Evolutionary conservation across 1,139 yeast species (phyloP).

Genomic region (Diutina sp.): DNA sequence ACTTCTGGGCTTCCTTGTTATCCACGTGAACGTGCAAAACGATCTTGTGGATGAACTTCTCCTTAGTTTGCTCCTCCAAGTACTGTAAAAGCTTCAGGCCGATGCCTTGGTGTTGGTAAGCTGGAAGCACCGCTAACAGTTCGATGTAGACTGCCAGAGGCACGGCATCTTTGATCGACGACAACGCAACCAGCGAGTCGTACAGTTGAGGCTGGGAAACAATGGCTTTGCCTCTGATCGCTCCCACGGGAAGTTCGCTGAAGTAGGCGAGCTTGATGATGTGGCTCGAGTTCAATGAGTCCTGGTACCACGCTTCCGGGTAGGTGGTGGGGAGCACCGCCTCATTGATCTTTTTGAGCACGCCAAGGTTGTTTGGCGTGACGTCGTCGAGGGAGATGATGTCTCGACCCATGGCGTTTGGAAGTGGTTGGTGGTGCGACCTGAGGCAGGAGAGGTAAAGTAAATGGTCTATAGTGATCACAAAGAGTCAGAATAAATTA

Average conservation of each 20-base stretch:
- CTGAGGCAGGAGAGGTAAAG: background rate
- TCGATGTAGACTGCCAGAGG: slow-evolving; percentile 51
- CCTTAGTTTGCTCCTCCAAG: slow-evolving; percentile 40
- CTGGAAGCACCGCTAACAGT: slow-evolving; percentile 49
- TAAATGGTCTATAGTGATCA: background rate
- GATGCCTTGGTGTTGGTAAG: slow-evolving; percentile 47
- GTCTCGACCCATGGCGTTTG: slow-evolving; percentile 15
- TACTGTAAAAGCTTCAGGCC: slow-evolving; percentile 47
- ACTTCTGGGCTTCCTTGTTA: slow-evolving; percentile 31
- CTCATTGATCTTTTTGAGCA: slow-evolving; percentile 36
- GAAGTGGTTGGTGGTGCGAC: background rate
- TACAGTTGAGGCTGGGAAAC: slow-evolving; percentile 30
- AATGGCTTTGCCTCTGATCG: slow-evolving; percentile 16
- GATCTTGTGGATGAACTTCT: slow-evolving; percentile 40
- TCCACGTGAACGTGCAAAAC: slow-evolving; percentile 46
- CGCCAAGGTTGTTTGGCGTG: slow-evolving; percentile 42
- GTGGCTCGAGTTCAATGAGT: slow-evolving; percentile 21
- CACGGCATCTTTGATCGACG: slow-evolving; percentile 17
- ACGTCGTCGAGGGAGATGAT: slow-evolving; percentile 40
- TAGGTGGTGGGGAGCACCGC: slow-evolving; percentile 29
- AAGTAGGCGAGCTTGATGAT: slow-evolving; percentile 36
- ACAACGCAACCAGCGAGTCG: slow-evolving; percentile 16
- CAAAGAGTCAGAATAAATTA: background rate
- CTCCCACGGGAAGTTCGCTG: slow-evolving; percentile 64
- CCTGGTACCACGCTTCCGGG: slow-evolving; percentile 32